These are phyloP conservation scores for Aspergillus sp. DNA, from an alignment of 2,329 filamentous ascomycete species.

Conservation along the genomic window DNA sequence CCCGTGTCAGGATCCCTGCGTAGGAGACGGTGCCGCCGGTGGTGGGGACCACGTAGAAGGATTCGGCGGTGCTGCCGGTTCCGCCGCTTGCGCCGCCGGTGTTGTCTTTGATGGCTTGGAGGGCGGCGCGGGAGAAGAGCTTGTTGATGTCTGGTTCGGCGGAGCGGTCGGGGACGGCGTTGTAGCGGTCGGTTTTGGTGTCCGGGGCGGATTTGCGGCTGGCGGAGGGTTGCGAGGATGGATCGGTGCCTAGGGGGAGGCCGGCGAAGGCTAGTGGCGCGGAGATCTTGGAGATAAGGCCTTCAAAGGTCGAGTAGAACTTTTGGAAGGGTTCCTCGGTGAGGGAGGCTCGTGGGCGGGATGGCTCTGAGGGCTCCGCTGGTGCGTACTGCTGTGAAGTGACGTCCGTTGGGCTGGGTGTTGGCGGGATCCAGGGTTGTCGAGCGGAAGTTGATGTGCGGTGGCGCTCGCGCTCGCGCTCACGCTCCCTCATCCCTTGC, in stretches of 20 bases:
- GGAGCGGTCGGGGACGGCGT: constrained; percentile 43
- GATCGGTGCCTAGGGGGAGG: constrained; percentile 67
- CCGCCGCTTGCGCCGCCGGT: constrained; percentile 49
- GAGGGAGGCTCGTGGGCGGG: constrained; percentile 21
- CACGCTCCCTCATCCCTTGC: constrained; percentile 22
- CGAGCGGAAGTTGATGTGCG: constrained; percentile 26
- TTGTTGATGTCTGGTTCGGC: constrained; percentile 75
- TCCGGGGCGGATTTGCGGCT: constrained; percentile 38
- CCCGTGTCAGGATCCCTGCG: constrained; percentile 73
- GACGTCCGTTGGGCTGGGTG: constrained; percentile 36
- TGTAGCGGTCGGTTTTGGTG: constrained; percentile 40
- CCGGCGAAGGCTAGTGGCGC: constrained; percentile 91
- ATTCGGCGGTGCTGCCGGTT: constrained; percentile 62
- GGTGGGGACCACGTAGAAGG: constrained; percentile 92
- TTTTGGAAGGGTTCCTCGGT: constrained; percentile 79
- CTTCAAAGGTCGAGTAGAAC: constrained; percentile 92
- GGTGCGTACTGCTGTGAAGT: constrained; percentile 36
- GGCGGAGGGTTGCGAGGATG: constrained; percentile 27
- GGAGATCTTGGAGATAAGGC: constrained; percentile 82
- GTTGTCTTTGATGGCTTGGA: constrained; percentile 72
- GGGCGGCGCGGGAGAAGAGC: constrained; percentile 81
- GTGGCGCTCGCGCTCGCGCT: constrained; percentile 15
- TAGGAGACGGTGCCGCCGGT: constrained; percentile 92
- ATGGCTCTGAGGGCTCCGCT: constrained; percentile 30
- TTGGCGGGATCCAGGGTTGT: constrained; percentile 39